phyloP scores from a whole-genome alignment of 306 rosid species.

The Alnus glutinosa region DNA sequence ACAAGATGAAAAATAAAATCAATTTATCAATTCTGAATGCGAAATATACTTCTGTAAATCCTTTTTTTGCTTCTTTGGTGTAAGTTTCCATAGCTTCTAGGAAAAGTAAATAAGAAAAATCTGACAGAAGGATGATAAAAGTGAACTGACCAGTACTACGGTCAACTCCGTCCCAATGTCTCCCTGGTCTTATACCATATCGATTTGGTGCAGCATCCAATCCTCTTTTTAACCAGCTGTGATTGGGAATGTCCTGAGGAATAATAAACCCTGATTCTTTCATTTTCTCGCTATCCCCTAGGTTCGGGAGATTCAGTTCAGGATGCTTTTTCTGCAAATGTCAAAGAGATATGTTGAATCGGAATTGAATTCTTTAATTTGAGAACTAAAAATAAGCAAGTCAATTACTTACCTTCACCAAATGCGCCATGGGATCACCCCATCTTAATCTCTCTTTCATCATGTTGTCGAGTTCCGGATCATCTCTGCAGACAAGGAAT shows the following conservation, averaged over 20 bases:
- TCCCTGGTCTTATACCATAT: constrained; percentile 81
- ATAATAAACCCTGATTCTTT: constrained; percentile 80
- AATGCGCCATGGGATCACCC: constrained; percentile 97
- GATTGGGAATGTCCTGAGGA: constrained; percentile 84
- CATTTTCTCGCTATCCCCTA: constrained; percentile 75
- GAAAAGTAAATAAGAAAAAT: constrained; percentile 6
- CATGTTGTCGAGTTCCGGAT: constrained; percentile 77
- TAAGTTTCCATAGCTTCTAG: neutral
- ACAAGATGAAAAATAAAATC: constrained; percentile 11
- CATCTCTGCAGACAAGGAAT: constrained; percentile 60
- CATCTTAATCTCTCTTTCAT: constrained; percentile 74
- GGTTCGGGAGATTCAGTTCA: constrained; percentile 51
- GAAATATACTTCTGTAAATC: neutral
- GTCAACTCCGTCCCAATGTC: constrained; percentile 98
- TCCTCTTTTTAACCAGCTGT: constrained; percentile 86
- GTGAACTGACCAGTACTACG: constrained; percentile 79
- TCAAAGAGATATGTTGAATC: constrained; percentile 28
- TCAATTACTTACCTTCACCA: constrained; percentile 70
- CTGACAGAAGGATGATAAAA: neutral
- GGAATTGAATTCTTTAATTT: constrained; percentile 16
- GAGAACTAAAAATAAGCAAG: constrained; percentile 10
- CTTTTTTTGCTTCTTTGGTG: neutral
- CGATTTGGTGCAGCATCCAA: constrained; percentile 78
- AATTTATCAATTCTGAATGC: constrained; percentile 16
- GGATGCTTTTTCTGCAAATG: constrained; percentile 61